These are phyloP conservation scores for Dimargaris xerosporica DNA, from an alignment of 192 early-diverging fungal genomes.

Conservation along the genomic window DNA sequence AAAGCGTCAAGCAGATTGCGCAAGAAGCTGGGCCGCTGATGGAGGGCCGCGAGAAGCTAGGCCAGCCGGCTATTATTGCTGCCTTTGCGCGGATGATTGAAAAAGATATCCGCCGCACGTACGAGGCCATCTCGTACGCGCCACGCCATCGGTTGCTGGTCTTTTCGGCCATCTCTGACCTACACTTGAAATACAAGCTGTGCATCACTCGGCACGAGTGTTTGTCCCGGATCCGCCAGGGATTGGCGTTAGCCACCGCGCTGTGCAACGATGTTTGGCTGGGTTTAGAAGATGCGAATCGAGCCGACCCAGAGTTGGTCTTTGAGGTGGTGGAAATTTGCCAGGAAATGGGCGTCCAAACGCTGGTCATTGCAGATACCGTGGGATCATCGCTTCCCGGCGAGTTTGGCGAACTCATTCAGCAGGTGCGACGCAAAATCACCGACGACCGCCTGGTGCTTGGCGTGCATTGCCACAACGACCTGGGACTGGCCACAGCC, in stretches of 20 bases:
- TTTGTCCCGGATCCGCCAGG: constrained; percentile 56
- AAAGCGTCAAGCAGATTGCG: constrained; percentile 87
- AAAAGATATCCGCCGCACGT: constrained; percentile 76
- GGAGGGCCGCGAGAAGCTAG: constrained; percentile 55
- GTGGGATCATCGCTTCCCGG: constrained; percentile 88
- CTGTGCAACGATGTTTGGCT: constrained; percentile 85
- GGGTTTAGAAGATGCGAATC: constrained; percentile 83
- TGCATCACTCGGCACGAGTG: constrained; percentile 80
- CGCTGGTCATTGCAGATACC: constrained; percentile 92
- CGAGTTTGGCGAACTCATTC: constrained; percentile 78
- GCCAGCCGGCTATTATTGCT: constrained; percentile 46
- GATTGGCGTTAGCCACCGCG: constrained; percentile 61
- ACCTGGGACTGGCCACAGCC: constrained; percentile 89
- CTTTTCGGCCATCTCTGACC: constrained; percentile 93
- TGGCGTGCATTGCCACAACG: constrained; percentile 96
- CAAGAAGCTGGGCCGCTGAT: constrained; percentile 75
- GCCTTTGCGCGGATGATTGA: constrained; percentile 73
- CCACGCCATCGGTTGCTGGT: constrained; percentile 81
- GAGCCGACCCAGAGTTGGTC: constrained; percentile 79
- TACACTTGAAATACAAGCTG: constrained; percentile 88
- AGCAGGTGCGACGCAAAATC: constrained; percentile 59
- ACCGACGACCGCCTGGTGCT: constrained; percentile 46
- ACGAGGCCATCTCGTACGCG: constrained; percentile 77
- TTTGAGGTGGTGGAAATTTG: constrained; percentile 65
- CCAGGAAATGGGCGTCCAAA: constrained; percentile 78